Conservation (phyloP, 1,284 basidiomycete genomes). For the Erythrobasidium hasegawianum region DNA sequence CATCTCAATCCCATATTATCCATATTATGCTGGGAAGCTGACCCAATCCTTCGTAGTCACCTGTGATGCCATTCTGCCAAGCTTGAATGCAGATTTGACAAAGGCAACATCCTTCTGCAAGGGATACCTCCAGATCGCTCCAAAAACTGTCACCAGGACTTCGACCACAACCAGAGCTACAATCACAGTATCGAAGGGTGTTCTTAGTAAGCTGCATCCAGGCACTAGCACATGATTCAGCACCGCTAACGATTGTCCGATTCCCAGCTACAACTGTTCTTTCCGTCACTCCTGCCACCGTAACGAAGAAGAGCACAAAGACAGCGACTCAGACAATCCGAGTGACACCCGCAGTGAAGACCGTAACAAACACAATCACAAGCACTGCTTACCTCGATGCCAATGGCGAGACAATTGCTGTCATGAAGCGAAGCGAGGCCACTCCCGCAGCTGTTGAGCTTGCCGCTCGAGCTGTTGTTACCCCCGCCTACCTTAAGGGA, state of each 20-base stretch:
- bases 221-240: no score
- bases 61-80: not conserved
- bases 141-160: not conserved
- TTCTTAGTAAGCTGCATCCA: not conserved
- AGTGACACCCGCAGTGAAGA: not conserved
- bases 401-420: not conserved
- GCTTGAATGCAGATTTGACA: conserved; percentile 1
- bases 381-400: conserved; percentile 13
- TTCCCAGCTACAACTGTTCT: not conserved
- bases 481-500: not conserved
- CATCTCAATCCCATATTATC: not conserved
- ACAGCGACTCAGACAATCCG: not conserved
- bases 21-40: no score
- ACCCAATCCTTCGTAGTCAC: not conserved
- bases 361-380: not conserved
- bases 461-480: conserved; percentile 3
- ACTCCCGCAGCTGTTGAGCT: not conserved
- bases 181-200: not conserved
- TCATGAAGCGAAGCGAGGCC: conserved; percentile 4
- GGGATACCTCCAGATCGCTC: conserved; percentile 1
- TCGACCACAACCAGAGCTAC: not conserved
- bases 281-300: not conserved
- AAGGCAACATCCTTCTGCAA: conserved; percentile 1
- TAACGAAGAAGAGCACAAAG: not conserved
- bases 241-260: no score